Base-by-base conservation (phyloP, 1,139 yeast species). In the Debaryomyces fabryi region DNA sequence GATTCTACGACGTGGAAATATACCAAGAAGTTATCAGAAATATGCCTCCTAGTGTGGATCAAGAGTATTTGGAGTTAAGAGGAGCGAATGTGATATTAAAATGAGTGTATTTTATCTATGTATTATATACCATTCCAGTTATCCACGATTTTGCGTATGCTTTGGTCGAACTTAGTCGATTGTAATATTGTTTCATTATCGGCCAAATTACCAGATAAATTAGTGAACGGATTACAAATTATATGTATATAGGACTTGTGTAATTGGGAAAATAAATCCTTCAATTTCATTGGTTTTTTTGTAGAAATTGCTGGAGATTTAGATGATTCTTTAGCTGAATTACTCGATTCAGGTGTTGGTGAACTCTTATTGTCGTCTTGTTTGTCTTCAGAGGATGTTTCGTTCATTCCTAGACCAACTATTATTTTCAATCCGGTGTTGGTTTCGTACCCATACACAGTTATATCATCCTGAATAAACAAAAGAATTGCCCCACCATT, bases 31-130 rank as follows among this genome's bases (percentile, higher is more conserved):
- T 90, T 23, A 81, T 88, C 51, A 85, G 84, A 63, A 82, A 83
- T 52, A 82, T 93, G 83, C 86, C 92, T 1, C 88, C 96, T 1
- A 96, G 97, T 24, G 89, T 88, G 16, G 98, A 93, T 68, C 98
- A 93, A 68, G 96, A 90, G 65, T 93, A 91, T 64, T 74, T 93
- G 62, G 88, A 88, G 57, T 73, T 93, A 54, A 78, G 99, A 57
- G 91, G 90, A 42, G 98, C 97, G 36, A 88, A 91, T 63, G 92
- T 92, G 20, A 82, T 92, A 7, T 75, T 92, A 63, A 85, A 75
- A 60, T 75, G 59, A 81, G 54, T 13, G 35, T 21, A 12, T 25
- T 23, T 27, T 35, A 32, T 45, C 34, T 35, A 29, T 12, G 7
- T 16, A 27, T 27, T 46, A 33, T 33, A 29, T 29, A 15, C 45